Percentiles rank a stretch among this genome's conserved stretches.
Conservation (phyloP, 2,329 filamentous ascomycete genomes). For the Xylaria sp. region DNA sequence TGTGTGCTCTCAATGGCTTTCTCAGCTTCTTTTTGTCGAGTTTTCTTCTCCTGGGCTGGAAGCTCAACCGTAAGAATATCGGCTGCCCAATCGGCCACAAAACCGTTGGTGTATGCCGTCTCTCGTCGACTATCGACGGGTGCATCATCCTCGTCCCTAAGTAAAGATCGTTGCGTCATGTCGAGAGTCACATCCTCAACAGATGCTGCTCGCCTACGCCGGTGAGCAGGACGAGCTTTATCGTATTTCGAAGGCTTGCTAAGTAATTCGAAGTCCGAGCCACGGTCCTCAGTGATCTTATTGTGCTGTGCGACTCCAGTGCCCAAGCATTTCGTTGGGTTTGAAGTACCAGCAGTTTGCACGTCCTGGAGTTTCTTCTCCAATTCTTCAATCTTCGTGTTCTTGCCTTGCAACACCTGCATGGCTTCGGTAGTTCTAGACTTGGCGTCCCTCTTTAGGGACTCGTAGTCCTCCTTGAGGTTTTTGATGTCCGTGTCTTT, state of each 20-base stretch:
- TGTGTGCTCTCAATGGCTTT: constrained; percentile 29
- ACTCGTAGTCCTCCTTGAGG: constrained; percentile 58
- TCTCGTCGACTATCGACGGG: constrained; percentile 1
- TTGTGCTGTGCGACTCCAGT: constrained; percentile 27
- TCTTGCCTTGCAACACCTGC: constrained; percentile 60
- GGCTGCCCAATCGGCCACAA: constrained; percentile 36
- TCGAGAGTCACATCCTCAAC: constrained; percentile 39
- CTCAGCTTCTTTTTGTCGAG: constrained; percentile 24
- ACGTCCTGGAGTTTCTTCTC: constrained; percentile 58
- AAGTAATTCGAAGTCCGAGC: constrained; percentile 36
- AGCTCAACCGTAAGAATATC: constrained; percentile 41
- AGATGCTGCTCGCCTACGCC: constrained; percentile 32
- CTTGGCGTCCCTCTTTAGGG: constrained; percentile 59
- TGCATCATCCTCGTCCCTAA: constrained; percentile 26
- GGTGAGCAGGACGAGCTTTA: constrained; percentile 20
- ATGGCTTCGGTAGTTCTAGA: constrained; percentile 60
- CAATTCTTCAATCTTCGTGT: constrained; percentile 61
- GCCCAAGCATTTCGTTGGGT: constrained; percentile 19
- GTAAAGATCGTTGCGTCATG: constrained; percentile 35
- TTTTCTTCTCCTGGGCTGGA: constrained; percentile 35
- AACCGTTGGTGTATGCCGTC: background rate
- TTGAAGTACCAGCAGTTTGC: constrained; percentile 41
- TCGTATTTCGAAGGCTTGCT: constrained; percentile 34
- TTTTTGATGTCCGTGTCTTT: constrained; percentile 58
- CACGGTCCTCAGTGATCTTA: constrained; percentile 35